These are phyloP conservation scores for Colletotrichum caudatum DNA, from an alignment of 2,329 filamentous ascomycete species.

Conservation along the genomic window DNA sequence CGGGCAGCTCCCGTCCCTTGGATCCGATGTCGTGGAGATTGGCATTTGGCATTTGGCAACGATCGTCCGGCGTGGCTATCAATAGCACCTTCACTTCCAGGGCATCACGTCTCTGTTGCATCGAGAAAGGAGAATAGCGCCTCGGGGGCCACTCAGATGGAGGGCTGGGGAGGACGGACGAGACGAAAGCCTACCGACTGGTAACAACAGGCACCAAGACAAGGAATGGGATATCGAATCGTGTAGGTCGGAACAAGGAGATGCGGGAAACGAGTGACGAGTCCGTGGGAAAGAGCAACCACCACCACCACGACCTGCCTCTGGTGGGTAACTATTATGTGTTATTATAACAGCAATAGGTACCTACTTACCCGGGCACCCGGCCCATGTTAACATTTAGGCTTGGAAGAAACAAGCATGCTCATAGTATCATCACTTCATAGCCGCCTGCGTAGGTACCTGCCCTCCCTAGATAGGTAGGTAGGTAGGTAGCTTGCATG, in stretches of 20 bases:
- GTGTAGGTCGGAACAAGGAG: neutral
- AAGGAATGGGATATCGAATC: neutral
- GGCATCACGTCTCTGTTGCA: constrained; percentile 3
- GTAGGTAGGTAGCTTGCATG: neutral
- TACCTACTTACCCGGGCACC: too few species aligned
- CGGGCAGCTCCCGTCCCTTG: neutral
- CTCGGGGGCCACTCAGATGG: constrained; percentile 18
- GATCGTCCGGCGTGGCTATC: neutral
- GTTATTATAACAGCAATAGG: too few species aligned
- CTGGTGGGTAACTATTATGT: too few species aligned
- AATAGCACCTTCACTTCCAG: neutral
- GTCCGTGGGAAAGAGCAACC: too few species aligned
- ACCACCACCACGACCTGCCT: too few species aligned
- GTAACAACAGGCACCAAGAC: neutral
- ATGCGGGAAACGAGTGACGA: too few species aligned
- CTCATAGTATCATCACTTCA: too few species aligned
- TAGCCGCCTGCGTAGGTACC: neutral
- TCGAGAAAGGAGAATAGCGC: constrained; percentile 9
- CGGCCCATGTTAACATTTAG: too few species aligned
- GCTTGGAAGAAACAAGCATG: too few species aligned
- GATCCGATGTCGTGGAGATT: neutral
- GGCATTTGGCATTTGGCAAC: neutral
- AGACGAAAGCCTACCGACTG: neutral
- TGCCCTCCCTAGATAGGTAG: neutral
- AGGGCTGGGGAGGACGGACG: constrained; percentile 1